Evolutionary conservation across 2,329 filamentous ascomycete genomes (phyloP), one percentile per base, ranked within the genome.

Genomic region (Aspergillus sp.): DNA sequence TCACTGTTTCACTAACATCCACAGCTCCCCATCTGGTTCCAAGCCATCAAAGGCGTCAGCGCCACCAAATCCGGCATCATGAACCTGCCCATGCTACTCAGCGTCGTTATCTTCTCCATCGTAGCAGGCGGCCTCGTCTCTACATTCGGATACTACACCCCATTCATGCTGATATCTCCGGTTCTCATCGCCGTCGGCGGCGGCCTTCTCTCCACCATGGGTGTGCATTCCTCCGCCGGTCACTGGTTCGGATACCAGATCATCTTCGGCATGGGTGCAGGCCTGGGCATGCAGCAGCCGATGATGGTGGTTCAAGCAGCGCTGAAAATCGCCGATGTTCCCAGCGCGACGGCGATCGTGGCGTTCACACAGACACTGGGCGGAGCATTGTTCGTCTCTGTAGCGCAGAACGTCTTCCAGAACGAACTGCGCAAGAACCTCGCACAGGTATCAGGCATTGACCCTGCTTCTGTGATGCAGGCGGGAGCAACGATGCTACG

Each of bases 1-100:
- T 8, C 36, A 27, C 17, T 15, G 3, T 7, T 8, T 17, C 25
- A 10, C 48, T 61, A 32, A 58, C 23, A 19, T 10, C 3, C 7
- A 13, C 38, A 74, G 71, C 71, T 83, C 3, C 81, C 82, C 0
- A 73, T 78, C 44, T 79, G 76, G 75, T 78, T 78, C 65, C 76
- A 78, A 53, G 73, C 75, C 11, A 71, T 78, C 67, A 77, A 77
- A 54, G 67, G 66, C 38, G 71, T 66, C 3, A 66, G 66, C 1
- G 70, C 76, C 7, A 69, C 72, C 36, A 72, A 71, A 44, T 77
- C 75, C 0, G 76, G 76, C 11, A 72, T 78, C 54, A 75, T 76
- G 72, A 73, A 71, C 32, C 65, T 78, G 2, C 75, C 76, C 4
- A 68, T 72, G 60, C 67, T 77, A 44, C 66, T 77, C 10, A 56